Evolutionary conservation across 148 eudicot species (phyloP).

Genomic region (Vaccinium darrowii): DNA sequence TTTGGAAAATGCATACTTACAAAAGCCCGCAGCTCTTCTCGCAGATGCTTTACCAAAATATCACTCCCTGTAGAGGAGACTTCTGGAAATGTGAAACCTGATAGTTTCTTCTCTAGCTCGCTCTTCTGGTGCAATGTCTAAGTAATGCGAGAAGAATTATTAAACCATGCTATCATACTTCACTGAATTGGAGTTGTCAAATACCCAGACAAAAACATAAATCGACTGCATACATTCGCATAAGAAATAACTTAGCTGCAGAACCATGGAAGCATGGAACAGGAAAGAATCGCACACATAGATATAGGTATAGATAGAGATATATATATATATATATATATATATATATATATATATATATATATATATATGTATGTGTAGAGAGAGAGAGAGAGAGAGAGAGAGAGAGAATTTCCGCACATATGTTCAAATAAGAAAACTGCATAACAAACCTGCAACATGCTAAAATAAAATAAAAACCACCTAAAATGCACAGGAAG

Average conservation of each 20-base stretch:
- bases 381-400: background rate
- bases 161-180: background rate
- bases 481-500: background rate
- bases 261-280: background rate
- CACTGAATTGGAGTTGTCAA: slow-evolving; percentile 5
- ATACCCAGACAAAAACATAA: background rate
- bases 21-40: slow-evolving; percentile 71
- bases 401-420: background rate
- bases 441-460: background rate
- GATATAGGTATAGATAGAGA: background rate
- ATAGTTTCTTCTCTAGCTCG: slow-evolving; percentile 56
- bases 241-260: background rate
- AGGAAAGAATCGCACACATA: background rate
- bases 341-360: too few relatives aligned
- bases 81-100: slow-evolving; percentile 39
- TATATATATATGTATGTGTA: background rate
- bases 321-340: too few relatives aligned
- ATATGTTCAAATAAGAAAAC: background rate
- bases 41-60: slow-evolving; percentile 79
- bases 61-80: slow-evolving; percentile 41
- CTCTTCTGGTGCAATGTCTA: slow-evolving; percentile 74
- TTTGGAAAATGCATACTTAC: slow-evolving; percentile 45
- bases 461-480: background rate
- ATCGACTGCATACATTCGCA: background rate
- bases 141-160: slow-evolving; percentile 18